Percentiles rank a stretch among this genome's conserved stretches.
Evolutionary conservation across 306 rosid genomes (phyloP).

Genomic region (Coriaria nepalensis): DNA sequence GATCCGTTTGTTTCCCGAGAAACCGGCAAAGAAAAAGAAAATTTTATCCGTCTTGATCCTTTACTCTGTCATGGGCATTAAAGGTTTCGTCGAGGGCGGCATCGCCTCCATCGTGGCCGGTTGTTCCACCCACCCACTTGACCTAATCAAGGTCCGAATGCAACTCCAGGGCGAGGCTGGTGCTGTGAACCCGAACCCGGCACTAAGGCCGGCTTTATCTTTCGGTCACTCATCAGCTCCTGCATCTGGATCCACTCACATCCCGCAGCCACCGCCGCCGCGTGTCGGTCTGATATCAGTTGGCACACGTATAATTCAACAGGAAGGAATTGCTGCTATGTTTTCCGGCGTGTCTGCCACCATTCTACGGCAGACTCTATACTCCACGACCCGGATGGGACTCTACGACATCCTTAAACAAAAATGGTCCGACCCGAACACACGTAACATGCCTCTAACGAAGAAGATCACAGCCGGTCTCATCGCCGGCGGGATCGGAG

Average conservation of each 20-base stretch:
- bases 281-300: slow-evolving; percentile 43
- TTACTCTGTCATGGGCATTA: slow-evolving; percentile 33
- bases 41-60: too few species aligned
- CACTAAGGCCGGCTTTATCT: slow-evolving; percentile 43
- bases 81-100: slow-evolving; percentile 67
- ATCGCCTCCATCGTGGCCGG: slow-evolving; percentile 66
- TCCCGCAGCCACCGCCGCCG: slow-evolving; percentile 8
- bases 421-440: slow-evolving; percentile 46
- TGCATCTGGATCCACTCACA: slow-evolving; percentile 17
- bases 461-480: slow-evolving; percentile 49
- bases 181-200: slow-evolving; percentile 18
- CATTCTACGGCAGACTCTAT: slow-evolving; percentile 58
- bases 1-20: too few species aligned
- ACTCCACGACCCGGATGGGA: slow-evolving; percentile 80
- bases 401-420: slow-evolving; percentile 55
- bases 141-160: slow-evolving; percentile 72
- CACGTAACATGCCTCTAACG: slow-evolving; percentile 28
- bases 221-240: slow-evolving; percentile 15
- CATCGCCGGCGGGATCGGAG: slow-evolving; percentile 50
- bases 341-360: slow-evolving; percentile 75
- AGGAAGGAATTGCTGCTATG: slow-evolving; percentile 49
- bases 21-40: too few species aligned
- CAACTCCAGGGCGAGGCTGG: slow-evolving; percentile 60
- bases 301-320: slow-evolving; percentile 45
- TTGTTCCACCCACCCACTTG: slow-evolving; percentile 59